Percentiles rank a stretch among this genome's conserved stretches.
These are phyloP conservation scores for Euphrasia arctica DNA, from an alignment of 305 asterid species.

Conservation along the genomic window DNA sequence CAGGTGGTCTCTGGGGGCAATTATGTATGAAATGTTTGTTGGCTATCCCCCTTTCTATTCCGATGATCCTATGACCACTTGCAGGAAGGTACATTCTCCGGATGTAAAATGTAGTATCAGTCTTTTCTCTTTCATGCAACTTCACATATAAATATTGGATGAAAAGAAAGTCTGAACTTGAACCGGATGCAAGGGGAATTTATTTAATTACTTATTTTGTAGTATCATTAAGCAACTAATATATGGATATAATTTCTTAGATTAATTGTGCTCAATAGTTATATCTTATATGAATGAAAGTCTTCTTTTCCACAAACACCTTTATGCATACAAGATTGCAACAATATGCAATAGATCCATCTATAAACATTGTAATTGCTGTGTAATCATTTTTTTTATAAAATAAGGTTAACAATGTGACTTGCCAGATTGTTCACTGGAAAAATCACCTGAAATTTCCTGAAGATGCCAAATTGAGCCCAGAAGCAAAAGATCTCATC, in stretches of 20 bases:
- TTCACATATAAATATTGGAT: background rate
- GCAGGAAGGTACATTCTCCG: constrained; percentile 71
- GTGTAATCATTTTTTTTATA: constrained; percentile 12
- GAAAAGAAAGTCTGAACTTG: constrained; percentile 13
- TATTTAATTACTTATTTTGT: constrained; percentile 16
- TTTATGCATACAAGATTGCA: constrained; percentile 11
- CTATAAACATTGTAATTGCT: background rate
- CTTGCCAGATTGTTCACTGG: constrained; percentile 92
- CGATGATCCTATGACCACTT: constrained; percentile 92
- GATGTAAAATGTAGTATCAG: background rate
- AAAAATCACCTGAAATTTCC: constrained; percentile 86
- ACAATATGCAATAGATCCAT: constrained; percentile 11
- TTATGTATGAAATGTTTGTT: constrained; percentile 96
- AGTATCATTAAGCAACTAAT: constrained; percentile 3
- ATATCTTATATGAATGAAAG: no score
- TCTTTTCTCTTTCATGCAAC: constrained; percentile 6
- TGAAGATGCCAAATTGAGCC: constrained; percentile 64
- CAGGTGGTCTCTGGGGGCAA: constrained; percentile 99
- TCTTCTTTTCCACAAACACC: background rate
- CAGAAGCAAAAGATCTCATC: constrained; percentile 89
- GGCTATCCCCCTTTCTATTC: constrained; percentile 97
- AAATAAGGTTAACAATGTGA: constrained; percentile 24
- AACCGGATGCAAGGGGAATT: constrained; percentile 15
- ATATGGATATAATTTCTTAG: background rate
- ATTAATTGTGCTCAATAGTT: background rate